Conservation (phyloP, 805 yeast genomes). For the Starmerella asiatica region DNA sequence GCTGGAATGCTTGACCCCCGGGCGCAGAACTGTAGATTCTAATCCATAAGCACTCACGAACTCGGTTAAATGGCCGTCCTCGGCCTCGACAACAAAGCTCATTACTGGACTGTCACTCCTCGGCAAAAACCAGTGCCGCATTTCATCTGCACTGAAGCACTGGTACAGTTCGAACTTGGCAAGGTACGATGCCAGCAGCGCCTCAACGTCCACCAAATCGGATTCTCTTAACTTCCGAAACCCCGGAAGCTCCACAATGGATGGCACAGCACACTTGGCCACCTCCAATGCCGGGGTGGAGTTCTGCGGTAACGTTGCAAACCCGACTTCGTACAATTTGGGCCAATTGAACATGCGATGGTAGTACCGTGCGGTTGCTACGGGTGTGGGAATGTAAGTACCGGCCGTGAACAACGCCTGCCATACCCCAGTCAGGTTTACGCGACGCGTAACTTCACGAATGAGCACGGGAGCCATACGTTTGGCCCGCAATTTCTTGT, state of each 20-base stretch:
- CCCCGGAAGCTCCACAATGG: slow-evolving; percentile 37
- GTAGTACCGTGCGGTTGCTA: slow-evolving; percentile 73
- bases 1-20: slow-evolving; percentile 44
- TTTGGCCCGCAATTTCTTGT: slow-evolving; percentile 84
- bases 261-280: slow-evolving; percentile 45
- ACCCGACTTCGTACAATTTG: slow-evolving; percentile 79
- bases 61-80: slow-evolving; percentile 55
- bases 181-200: slow-evolving; percentile 50
- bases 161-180: slow-evolving; percentile 61
- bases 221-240: slow-evolving; percentile 42
- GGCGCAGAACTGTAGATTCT: slow-evolving; percentile 64
- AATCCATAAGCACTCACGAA: slow-evolving; percentile 79
- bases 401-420: slow-evolving; percentile 95
- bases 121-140: slow-evolving; percentile 62
- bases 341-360: slow-evolving; percentile 93
- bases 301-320: slow-evolving; percentile 61
- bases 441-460: slow-evolving; percentile 86
- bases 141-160: slow-evolving; percentile 51
- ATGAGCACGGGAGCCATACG: slow-evolving; percentile 88
- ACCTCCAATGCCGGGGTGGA: slow-evolving; percentile 56
- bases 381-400: slow-evolving; percentile 80
- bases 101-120: slow-evolving; percentile 25
- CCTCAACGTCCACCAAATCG: slow-evolving; percentile 54
- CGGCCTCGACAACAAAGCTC: slow-evolving; percentile 59
- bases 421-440: slow-evolving; percentile 75